phyloP scores from a whole-genome alignment of 1,139 yeast genomes.

The Arxiozyma slooffiae region DNA sequence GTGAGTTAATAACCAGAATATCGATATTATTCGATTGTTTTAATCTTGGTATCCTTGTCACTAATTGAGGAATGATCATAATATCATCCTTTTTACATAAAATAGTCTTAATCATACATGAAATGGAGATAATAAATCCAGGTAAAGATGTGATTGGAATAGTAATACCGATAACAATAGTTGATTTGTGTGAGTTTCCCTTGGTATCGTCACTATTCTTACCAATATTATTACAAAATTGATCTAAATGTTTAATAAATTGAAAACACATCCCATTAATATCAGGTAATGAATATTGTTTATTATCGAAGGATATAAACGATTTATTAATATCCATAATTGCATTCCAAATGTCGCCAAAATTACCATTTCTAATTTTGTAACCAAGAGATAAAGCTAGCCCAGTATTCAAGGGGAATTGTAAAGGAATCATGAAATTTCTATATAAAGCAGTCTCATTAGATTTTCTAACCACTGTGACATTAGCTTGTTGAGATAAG shows the following conservation, averaged over 20 bases:
- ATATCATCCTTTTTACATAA: slow-evolving; percentile 3
- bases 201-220: neutral
- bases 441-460: slow-evolving; percentile 58
- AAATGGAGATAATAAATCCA: slow-evolving; percentile 29
- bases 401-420: slow-evolving; percentile 55
- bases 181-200: slow-evolving; percentile 5
- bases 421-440: slow-evolving; percentile 53
- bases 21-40: slow-evolving; percentile 24
- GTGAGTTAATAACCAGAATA: slow-evolving; percentile 27
- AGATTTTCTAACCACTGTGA: slow-evolving; percentile 46
- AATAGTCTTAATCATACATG: slow-evolving; percentile 27
- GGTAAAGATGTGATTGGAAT: slow-evolving; percentile 19
- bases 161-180: slow-evolving; percentile 24
- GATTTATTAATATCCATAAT: slow-evolving; percentile 26
- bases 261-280: slow-evolving; percentile 26
- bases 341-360: slow-evolving; percentile 52
- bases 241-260: slow-evolving; percentile 7
- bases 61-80: slow-evolving; percentile 22
- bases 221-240: slow-evolving; percentile 3
- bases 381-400: slow-evolving; percentile 53
- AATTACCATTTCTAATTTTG: slow-evolving; percentile 56
- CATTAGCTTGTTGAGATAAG: slow-evolving; percentile 48
- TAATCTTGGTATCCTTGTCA: slow-evolving; percentile 29
- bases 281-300: slow-evolving; percentile 4
- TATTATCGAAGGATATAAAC: neutral